A percentile compares a stretch with the other conserved stretches of the same genome.
Conservation (phyloP, 176 grass and related monocot genomes). For the Phoenix roebelenii region DNA sequence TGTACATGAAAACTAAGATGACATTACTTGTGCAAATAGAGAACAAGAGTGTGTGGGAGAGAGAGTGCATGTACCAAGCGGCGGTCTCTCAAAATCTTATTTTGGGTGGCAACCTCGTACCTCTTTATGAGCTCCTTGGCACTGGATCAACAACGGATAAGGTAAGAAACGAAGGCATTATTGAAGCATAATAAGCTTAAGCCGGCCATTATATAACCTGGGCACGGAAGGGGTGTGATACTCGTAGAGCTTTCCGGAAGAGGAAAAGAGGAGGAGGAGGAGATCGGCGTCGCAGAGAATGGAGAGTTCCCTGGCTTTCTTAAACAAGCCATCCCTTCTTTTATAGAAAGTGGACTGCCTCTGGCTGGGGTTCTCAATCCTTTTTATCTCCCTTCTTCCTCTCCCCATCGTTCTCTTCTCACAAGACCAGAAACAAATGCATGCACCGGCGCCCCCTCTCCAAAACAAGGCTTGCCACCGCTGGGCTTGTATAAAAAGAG, state of each 20-base stretch:
- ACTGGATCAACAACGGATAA: constrained; percentile 12
- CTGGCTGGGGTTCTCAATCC: constrained; percentile 89
- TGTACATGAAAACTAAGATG: no score
- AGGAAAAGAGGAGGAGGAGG: constrained; percentile 97
- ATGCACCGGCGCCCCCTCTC: neutral
- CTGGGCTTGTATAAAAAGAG: neutral
- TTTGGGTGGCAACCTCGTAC: constrained; percentile 76
- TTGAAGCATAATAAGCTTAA: no score
- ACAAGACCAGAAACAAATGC: neutral
- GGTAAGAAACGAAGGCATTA: no score
- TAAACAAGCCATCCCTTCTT: constrained; percentile 94
- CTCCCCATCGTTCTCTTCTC: constrained; percentile 49
- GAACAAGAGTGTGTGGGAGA: neutral
- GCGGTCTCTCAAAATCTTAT: constrained; percentile 56
- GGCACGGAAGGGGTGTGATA: constrained; percentile 81
- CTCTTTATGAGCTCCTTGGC: constrained; percentile 62
- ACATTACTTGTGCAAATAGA: neutral
- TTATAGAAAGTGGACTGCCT: constrained; percentile 99
- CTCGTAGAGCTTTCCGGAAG: constrained; percentile 92
- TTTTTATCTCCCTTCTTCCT: constrained; percentile 96
- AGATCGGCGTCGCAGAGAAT: constrained; percentile 97
- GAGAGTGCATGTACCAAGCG: constrained; percentile 35
- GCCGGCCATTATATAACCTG: constrained; percentile 13
- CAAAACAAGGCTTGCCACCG: constrained; percentile 5
- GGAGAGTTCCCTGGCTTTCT: constrained; percentile 92